Evolutionary conservation across 2,329 filamentous ascomycete species (phyloP).

Genomic region (Raffaelea arxii): DNA sequence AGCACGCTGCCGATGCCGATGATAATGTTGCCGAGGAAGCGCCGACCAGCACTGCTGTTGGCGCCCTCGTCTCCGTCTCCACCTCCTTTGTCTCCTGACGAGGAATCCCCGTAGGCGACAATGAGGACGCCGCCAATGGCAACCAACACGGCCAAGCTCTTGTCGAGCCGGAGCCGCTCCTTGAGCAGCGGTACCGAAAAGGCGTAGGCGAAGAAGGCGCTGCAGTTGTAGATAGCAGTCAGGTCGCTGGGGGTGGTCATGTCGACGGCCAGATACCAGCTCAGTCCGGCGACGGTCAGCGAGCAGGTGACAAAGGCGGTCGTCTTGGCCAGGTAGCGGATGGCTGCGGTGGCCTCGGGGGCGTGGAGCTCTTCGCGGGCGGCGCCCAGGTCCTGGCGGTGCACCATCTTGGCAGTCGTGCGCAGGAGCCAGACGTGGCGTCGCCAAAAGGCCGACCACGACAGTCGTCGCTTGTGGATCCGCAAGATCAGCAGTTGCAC

Average conservation of each 20-base stretch:
- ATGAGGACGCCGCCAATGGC: constrained; percentile 85
- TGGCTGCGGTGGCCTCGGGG: constrained; percentile 17
- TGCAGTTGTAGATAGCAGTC: constrained; percentile 98
- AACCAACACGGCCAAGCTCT: constrained; percentile 75
- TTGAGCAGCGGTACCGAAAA: constrained; percentile 86
- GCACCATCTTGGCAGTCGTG: constrained; percentile 68
- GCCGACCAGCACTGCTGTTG: constrained; percentile 37
- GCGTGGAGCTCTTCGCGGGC: constrained; percentile 7
- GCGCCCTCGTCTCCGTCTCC: not conserved
- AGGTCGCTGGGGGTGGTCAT: constrained; percentile 87
- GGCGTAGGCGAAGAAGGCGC: constrained; percentile 95
- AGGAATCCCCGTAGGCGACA: constrained; percentile 79
- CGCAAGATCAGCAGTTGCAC: constrained; percentile 71
- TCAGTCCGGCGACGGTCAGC: constrained; percentile 80
- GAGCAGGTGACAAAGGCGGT: constrained; percentile 77
- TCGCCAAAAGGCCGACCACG: constrained; percentile 82
- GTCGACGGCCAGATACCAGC: constrained; percentile 93
- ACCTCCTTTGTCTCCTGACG: not conserved
- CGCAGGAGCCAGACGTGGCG: constrained; percentile 40
- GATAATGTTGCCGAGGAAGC: constrained; percentile 77
- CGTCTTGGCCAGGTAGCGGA: constrained; percentile 64
- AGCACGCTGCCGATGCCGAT: constrained; percentile 86
- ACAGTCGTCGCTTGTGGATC: constrained; percentile 64
- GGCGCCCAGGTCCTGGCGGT: constrained; percentile 60
- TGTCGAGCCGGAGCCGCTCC: constrained; percentile 75